Conservation (phyloP, 1,284 basidiomycete genomes). For the Chalciporus sp. region DNA sequence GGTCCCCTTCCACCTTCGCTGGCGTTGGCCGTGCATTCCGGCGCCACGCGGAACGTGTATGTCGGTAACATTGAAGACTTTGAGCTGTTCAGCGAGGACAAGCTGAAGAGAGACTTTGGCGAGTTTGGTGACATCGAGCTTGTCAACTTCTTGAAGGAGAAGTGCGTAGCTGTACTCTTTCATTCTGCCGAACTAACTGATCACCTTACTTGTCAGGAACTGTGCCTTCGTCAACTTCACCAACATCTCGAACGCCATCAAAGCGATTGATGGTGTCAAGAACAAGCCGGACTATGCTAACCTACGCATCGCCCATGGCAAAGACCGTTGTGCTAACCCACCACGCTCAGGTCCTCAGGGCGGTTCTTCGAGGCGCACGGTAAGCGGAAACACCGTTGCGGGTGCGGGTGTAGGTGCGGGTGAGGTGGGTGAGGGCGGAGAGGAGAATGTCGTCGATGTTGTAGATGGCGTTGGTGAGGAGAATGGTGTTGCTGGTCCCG, state of each 20-base stretch:
- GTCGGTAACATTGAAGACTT: constrained; percentile 93
- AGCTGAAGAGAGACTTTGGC: constrained; percentile 85
- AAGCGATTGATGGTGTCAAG: constrained; percentile 93
- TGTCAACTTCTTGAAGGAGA: constrained; percentile 93
- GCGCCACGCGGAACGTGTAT: constrained; percentile 94
- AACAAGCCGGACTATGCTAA: constrained; percentile 81
- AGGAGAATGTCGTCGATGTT: constrained; percentile 20
- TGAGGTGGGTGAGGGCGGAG: constrained; percentile 22
- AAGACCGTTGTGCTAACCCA: constrained; percentile 92
- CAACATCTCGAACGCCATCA: constrained; percentile 91
- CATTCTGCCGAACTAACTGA: neutral
- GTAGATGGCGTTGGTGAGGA: constrained; percentile 30
- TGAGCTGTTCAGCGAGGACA: constrained; percentile 83
- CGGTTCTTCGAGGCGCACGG: constrained; percentile 45
- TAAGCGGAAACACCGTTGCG: constrained; percentile 41
- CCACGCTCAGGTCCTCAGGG: constrained; percentile 81
- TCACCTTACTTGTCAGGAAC: constrained; percentile 53
- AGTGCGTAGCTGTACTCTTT: constrained; percentile 50
- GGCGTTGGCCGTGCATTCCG: constrained; percentile 84
- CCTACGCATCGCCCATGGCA: constrained; percentile 88
- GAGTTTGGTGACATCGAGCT: constrained; percentile 95
- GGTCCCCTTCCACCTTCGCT: constrained; percentile 82
- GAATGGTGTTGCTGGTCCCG: constrained; percentile 20
- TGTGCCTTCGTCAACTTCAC: constrained; percentile 95
- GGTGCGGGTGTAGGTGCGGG: constrained; percentile 22